phyloP scores from a whole-genome alignment of 2,329 filamentous ascomycete genomes.

The Fusarium sp. region DNA sequence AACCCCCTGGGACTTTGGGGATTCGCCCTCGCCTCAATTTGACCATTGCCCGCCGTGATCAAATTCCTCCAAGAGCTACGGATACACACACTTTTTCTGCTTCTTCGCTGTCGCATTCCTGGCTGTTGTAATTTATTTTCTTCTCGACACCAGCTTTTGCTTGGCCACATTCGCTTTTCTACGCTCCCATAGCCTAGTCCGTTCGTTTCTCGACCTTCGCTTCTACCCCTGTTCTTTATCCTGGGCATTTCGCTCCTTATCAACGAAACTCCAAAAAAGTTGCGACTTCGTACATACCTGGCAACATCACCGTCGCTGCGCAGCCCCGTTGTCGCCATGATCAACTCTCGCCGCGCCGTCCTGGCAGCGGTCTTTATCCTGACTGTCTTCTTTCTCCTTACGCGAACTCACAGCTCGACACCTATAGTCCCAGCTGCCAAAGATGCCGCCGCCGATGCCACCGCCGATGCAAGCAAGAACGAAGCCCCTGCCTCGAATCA shows the following conservation, averaged over 20 bases:
- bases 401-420: conserved; percentile 65
- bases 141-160: conserved; percentile 29
- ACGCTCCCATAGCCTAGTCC: conserved; percentile 41
- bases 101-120: conserved; percentile 32
- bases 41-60: conserved; percentile 24
- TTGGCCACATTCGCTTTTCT: conserved; percentile 36
- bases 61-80: conserved; percentile 18
- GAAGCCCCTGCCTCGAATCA: conserved; percentile 44
- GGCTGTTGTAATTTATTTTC: conserved; percentile 23
- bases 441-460: conserved; percentile 26
- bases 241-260: conserved; percentile 40
- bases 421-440: conserved; percentile 38
- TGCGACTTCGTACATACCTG: conserved; percentile 27
- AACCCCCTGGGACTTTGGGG: conserved; percentile 40
- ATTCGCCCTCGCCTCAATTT: conserved; percentile 39
- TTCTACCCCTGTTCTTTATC: conserved; percentile 35
- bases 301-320: conserved; percentile 29
- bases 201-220: conserved; percentile 36
- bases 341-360: conserved; percentile 82
- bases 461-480: conserved; percentile 35
- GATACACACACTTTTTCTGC: conserved; percentile 24
- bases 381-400: conserved; percentile 77
- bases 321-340: conserved; percentile 69
- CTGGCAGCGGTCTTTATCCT: conserved; percentile 77
- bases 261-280: conserved; percentile 35